Percentiles rank a stretch among this genome's conserved stretches.
These are phyloP conservation scores for Phytophthora megakarya DNA, from an alignment of 352 stramenopile species.

Conservation along the genomic window DNA sequence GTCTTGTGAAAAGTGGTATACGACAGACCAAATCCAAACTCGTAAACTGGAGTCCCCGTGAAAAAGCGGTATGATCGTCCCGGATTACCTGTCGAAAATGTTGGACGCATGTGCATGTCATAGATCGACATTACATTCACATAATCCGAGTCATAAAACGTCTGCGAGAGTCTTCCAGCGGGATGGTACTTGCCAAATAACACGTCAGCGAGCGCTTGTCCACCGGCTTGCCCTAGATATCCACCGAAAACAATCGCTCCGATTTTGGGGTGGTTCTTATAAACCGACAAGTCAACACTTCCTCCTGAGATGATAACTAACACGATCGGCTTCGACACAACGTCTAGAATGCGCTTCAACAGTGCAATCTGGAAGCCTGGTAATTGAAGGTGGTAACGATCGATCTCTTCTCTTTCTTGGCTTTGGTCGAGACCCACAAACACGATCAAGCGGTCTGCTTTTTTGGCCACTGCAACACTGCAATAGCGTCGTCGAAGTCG, in stretches of 20 bases:
- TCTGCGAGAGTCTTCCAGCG: slow-evolving; percentile 68
- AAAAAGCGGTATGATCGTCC: slow-evolving; percentile 90
- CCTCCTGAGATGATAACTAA: slow-evolving; percentile 85
- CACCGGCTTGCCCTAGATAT: slow-evolving; percentile 71
- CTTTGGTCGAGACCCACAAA: slow-evolving; percentile 72
- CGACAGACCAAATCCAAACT: slow-evolving; percentile 80
- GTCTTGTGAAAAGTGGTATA: slow-evolving; percentile 73
- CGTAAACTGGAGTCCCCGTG: slow-evolving; percentile 60
- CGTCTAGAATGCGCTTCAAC: slow-evolving; percentile 53
- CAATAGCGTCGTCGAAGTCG: slow-evolving; percentile 57
- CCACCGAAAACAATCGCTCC: slow-evolving; percentile 71
- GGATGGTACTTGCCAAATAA: slow-evolving; percentile 79
- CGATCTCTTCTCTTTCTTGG: slow-evolving; percentile 72
- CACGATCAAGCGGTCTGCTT: slow-evolving; percentile 53
- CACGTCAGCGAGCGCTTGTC: slow-evolving; percentile 74
- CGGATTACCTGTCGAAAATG: slow-evolving; percentile 51
- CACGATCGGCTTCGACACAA: slow-evolving; percentile 58
- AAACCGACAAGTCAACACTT: slow-evolving; percentile 69
- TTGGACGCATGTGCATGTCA: slow-evolving; percentile 89
- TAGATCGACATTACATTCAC: slow-evolving; percentile 60
- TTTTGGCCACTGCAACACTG: slow-evolving; percentile 37
- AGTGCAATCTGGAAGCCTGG: slow-evolving; percentile 70
- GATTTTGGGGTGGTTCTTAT: slow-evolving; percentile 62
- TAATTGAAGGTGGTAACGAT: slow-evolving; percentile 63
- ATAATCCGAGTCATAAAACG: slow-evolving; percentile 68